Conservation (phyloP, 1,284 basidiomycete genomes). For the Leucoagaricus sp. region DNA sequence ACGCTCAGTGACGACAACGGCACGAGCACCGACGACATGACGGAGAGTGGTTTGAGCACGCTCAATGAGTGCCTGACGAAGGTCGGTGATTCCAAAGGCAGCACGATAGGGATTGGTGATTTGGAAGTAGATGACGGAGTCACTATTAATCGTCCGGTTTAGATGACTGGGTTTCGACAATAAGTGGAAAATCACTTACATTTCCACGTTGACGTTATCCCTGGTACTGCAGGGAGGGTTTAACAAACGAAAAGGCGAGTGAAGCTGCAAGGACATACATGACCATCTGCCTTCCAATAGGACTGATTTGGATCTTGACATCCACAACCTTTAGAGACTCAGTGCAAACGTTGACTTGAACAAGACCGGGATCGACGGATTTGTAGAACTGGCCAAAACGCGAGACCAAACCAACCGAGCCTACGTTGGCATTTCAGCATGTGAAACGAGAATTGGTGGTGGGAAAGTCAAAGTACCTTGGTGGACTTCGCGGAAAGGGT, state of each 20-base stretch:
- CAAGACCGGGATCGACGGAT: slow-evolving; percentile 90
- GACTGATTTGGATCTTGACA: slow-evolving; percentile 91
- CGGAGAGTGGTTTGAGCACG: slow-evolving; percentile 95
- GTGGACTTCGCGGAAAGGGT: slow-evolving; percentile 78
- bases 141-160: slow-evolving; percentile 45
- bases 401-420: slow-evolving; percentile 87
- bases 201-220: slow-evolving; percentile 89
- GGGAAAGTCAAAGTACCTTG: slow-evolving; percentile 54
- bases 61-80: slow-evolving; percentile 86
- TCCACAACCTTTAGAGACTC: slow-evolving; percentile 85
- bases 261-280: slow-evolving; percentile 43
- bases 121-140: slow-evolving; percentile 92
- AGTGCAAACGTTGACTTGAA: slow-evolving; percentile 91
- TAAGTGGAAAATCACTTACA: slow-evolving; percentile 47
- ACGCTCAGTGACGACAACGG: slow-evolving; percentile 88
- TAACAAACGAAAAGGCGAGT: slow-evolving; percentile 11
- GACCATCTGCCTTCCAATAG: slow-evolving; percentile 85
- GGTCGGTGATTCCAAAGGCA: slow-evolving; percentile 89
- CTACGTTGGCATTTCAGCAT: slow-evolving; percentile 36
- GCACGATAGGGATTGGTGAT: slow-evolving; percentile 86
- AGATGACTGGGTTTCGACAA: slow-evolving; percentile 16
- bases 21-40: slow-evolving; percentile 91
- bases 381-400: slow-evolving; percentile 96
- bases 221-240: slow-evolving; percentile 48
- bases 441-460: background rate